A percentile compares a stretch with the other conserved stretches of the same genome.
Conservation (phyloP, 192 early-diverging fungal species). For the Linnemannia elongata region DNA sequence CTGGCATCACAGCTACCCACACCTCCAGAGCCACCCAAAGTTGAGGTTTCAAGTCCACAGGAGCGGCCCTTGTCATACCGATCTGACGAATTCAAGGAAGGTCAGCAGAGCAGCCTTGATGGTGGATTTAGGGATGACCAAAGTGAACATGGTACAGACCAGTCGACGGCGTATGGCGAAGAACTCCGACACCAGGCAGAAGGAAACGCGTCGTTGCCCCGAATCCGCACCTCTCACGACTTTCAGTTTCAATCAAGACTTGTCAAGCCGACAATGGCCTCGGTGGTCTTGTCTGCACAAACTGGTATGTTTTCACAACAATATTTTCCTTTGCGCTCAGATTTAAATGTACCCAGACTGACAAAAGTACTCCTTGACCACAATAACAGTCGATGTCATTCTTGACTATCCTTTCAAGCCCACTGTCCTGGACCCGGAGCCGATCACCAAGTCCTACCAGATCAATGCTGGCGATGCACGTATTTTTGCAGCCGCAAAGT, state of each 20-base stretch:
- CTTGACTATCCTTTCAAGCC: slow-evolving; percentile 42
- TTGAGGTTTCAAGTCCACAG: not conserved
- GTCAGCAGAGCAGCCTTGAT: slow-evolving; percentile 12
- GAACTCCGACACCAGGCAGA: slow-evolving; percentile 50
- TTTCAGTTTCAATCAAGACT: slow-evolving; percentile 1
- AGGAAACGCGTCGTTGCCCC: slow-evolving; percentile 7
- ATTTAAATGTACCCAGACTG: too few relatives aligned
- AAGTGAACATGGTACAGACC: slow-evolving; percentile 49
- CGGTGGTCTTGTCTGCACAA: slow-evolving; percentile 45
- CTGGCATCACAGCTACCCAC: slow-evolving; percentile 12
- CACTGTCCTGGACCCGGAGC: slow-evolving; percentile 22
- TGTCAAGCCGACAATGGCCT: slow-evolving; percentile 57
- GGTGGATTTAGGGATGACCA: slow-evolving; percentile 36
- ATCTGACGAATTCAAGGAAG: slow-evolving; percentile 1
- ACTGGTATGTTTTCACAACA: slow-evolving; percentile 32
- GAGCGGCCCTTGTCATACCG: not conserved
- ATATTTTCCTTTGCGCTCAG: too few relatives aligned
- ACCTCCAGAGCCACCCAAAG: not conserved
- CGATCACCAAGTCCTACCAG: slow-evolving; percentile 42
- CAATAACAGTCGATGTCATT: slow-evolving; percentile 44
- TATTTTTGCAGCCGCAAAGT: slow-evolving; percentile 65
- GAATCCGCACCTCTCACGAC: slow-evolving; percentile 1
- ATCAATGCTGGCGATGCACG: slow-evolving; percentile 58
- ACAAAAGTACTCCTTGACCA: not conserved
- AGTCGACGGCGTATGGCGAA: slow-evolving; percentile 46